These are phyloP conservation scores for Orbilia ellipsospora DNA, from an alignment of 2,329 filamentous ascomycete genomes.

Conservation along the genomic window DNA sequence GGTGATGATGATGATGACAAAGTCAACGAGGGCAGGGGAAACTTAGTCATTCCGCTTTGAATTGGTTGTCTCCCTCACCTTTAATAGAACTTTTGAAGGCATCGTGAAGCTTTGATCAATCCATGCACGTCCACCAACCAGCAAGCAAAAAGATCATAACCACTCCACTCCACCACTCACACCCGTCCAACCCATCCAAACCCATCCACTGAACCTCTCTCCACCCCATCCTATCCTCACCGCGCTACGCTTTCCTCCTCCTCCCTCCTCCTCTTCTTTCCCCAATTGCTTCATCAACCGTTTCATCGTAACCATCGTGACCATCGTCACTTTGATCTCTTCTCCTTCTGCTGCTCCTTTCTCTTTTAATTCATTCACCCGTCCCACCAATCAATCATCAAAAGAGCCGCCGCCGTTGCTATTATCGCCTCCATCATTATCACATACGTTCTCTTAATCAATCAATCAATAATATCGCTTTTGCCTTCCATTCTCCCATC, in stretches of 20 bases:
- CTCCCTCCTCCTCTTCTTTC: not conserved
- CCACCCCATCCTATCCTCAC: not conserved
- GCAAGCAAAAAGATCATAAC: too few species aligned
- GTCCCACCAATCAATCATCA: too few species aligned
- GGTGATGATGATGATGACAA: too few species aligned
- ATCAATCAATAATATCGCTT: too few species aligned
- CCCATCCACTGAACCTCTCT: constrained; percentile 1
- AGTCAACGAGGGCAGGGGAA: not conserved
- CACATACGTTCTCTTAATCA: too few species aligned
- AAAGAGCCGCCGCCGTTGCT: too few species aligned
- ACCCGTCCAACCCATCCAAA: not conserved
- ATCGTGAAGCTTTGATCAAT: too few species aligned
- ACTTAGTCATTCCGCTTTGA: not conserved
- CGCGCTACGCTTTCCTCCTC: not conserved
- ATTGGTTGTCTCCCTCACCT: not conserved
- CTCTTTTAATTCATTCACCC: not conserved
- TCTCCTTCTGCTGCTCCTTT: constrained; percentile 12
- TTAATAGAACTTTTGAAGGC: too few species aligned
- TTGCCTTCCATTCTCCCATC: constrained; percentile 30
- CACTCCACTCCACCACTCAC: too few species aligned
- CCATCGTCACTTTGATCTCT: constrained; percentile 1
- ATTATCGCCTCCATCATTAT: too few species aligned
- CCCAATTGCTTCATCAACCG: constrained; percentile 9
- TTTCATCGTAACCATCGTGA: not conserved
- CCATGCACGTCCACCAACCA: too few species aligned